These are phyloP conservation scores for Fusarium piperis DNA, from an alignment of 2,329 filamentous ascomycete species.

Conservation along the genomic window DNA sequence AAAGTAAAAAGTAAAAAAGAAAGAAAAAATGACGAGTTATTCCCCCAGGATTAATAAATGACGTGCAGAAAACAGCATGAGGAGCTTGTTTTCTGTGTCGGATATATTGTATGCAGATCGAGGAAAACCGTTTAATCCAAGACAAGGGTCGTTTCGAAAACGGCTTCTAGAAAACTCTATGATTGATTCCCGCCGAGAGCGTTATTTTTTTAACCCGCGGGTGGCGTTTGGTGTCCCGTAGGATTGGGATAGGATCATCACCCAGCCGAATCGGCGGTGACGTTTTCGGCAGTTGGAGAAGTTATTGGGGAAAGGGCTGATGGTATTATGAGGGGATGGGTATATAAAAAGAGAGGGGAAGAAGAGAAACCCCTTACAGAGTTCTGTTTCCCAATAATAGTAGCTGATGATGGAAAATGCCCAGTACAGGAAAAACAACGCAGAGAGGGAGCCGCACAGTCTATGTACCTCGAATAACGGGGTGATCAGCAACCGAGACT, in stretches of 20 bases:
- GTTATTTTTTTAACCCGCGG: not conserved
- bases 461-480: constrained; percentile 1
- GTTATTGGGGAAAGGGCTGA: not conserved
- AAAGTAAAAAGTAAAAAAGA: not conserved
- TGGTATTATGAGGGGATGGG: not conserved
- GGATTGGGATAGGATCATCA: not conserved
- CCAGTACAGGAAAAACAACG: not conserved
- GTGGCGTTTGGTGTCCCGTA: not conserved
- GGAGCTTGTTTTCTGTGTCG: not conserved
- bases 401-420: not conserved
- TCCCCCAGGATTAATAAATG: not conserved
- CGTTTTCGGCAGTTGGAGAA: not conserved
- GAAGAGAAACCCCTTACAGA: not conserved
- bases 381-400: not conserved
- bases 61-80: constrained; percentile 3
- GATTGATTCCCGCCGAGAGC: not conserved
- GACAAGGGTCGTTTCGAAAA: constrained; percentile 14
- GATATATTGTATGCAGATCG: constrained; percentile 13
- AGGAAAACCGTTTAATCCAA: not conserved
- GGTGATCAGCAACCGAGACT: constrained; percentile 8
- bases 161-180: constrained; percentile 23
- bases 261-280: not conserved
- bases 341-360: not conserved
- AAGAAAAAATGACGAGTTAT: not conserved
- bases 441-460: not conserved